Evolutionary conservation across 805 yeast genomes (phyloP), one percentile per base, ranked within the genome.

Genomic region (Suhomyces vadensis): DNA sequence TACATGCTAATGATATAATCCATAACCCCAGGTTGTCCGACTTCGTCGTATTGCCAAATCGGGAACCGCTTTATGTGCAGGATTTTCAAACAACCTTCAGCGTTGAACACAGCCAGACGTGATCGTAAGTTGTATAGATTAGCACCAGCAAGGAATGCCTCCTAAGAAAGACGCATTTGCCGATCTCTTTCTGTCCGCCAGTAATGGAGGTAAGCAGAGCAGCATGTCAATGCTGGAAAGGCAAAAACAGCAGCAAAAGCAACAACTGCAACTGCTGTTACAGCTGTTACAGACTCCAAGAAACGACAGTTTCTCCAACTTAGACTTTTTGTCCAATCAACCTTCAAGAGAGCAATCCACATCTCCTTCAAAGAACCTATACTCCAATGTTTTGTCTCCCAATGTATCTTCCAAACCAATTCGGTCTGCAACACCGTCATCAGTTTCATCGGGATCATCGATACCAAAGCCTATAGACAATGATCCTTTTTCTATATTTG

Each of bases 121-220:
- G 3, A 6, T 4, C n/a, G n/a, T n/a, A n/a, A n/a, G n/a, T n/a
- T n/a, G n/a, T n/a, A n/a, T n/a, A n/a, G n/a, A 14, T 20, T 5
- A 29, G 11, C 10, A n/a, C 5, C 14, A 16, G 33, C 16, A 11
- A 8, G 16, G n/a, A 29, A 38, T 38, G 23, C 68, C 69, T 6
- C 74, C 75, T 1, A 71, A 71, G 52, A 69, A 69, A 48, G 77
- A 71, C 57, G 75, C 71, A 5, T 71, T 71, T 58, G 72, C 75
- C 6, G 75, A 71, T 44, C 60, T 71, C 26, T 71, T 71, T 48
- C 70, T 55, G 49, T 36, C 57, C 7, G 47, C 60, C 10, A 43
- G 46, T 31, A 45, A 44, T 35, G 29, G 25, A 16, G 11, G 35
- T 8, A 43, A 37, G 35, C 29, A 11, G 31, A 44, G 41, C 39